Evolutionary conservation across 768 basidiomycete genomes (phyloP), one percentile per base, ranked within the genome.

Genomic region (Naganishia antarctica): DNA sequence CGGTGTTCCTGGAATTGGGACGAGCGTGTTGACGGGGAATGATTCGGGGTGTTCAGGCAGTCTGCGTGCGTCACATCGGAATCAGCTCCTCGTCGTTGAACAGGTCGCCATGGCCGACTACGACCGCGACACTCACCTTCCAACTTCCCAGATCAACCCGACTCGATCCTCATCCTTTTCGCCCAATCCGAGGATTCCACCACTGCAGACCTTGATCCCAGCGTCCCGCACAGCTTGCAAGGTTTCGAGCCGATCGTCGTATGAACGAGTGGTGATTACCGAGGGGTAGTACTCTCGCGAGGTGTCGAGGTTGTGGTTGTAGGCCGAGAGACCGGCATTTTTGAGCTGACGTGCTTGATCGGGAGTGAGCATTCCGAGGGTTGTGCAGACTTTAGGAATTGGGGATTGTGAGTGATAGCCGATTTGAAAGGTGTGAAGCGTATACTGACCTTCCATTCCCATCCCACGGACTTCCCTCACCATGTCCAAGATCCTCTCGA

Each of bases 281-380:
- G 88, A 81, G 21, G 94, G 94, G 76, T 98, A 98, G 79, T 87
- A 92, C 79, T 98, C 94, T 67, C 94, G 84, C 32, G 93, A 97
- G 0, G 94, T 99, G 78, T 99, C 94, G 61, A 99, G 84, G 78
- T 99, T 99, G 77, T 99, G 94, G 76, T 99, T 99, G 79, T 98
- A 97, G 1, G 94, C 94, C 48, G 92, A 96, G 71, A 98, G 79
- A 31, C 94, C 94, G 37, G 94, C 94, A 80, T 92, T 86, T 78
- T 97, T 98, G 66, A 99, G 82, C 71, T 87, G 87, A 67, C 81
- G 81, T 26, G 94, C 94, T 78, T 99, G 94, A 64, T 92, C 91
- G 25, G 92, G 89, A 12, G 86, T 85, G 49, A 99, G 82, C 94
- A 99, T 98, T 48, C 94, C 94, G 31, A 99, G 84, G 4, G 94